Evolutionary conservation across 192 early-diverging fungal species (phyloP).

Genomic region (Coemansia sp.): DNA sequence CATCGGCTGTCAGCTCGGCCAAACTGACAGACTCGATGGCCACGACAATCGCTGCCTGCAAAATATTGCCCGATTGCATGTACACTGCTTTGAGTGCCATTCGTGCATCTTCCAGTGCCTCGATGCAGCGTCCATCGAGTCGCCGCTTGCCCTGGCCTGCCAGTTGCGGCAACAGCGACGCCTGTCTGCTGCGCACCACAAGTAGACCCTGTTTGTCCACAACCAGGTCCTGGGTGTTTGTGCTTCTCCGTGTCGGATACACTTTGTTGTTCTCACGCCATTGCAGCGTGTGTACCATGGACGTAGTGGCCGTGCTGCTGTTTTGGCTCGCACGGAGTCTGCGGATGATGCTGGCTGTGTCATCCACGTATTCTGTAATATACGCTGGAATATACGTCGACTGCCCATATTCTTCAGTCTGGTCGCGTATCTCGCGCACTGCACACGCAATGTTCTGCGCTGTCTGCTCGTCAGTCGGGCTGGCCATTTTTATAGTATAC

Average conservation of each 20-base stretch:
- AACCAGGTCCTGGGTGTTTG: constrained; percentile 1
- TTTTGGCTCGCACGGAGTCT: constrained; percentile 22
- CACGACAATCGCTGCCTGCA: constrained; percentile 29
- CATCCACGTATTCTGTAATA: constrained; percentile 35
- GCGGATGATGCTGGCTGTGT: constrained; percentile 23
- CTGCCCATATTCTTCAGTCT: neutral
- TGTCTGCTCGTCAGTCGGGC: neutral
- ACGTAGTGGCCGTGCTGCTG: constrained; percentile 1
- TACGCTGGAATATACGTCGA: constrained; percentile 36
- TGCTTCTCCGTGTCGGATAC: constrained; percentile 21
- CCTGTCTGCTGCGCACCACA: constrained; percentile 28
- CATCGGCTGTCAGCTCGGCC: constrained; percentile 13
- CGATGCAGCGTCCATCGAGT: constrained; percentile 23
- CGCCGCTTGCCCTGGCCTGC: constrained; percentile 8
- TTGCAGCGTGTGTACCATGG: constrained; percentile 20
- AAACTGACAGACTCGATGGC: constrained; percentile 41
- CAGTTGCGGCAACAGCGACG: constrained; percentile 12
- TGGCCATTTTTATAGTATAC: constrained; percentile 1
- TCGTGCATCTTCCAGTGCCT: constrained; percentile 43
- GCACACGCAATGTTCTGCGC: neutral
- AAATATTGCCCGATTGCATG: neutral
- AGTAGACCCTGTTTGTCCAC: constrained; percentile 28
- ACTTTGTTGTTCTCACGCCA: constrained; percentile 48
- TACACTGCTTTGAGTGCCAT: constrained; percentile 31
- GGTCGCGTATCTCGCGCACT: neutral